These are phyloP conservation scores for Phialophora chinensis DNA, from an alignment of 2,329 filamentous ascomycete genomes.

Conservation along the genomic window DNA sequence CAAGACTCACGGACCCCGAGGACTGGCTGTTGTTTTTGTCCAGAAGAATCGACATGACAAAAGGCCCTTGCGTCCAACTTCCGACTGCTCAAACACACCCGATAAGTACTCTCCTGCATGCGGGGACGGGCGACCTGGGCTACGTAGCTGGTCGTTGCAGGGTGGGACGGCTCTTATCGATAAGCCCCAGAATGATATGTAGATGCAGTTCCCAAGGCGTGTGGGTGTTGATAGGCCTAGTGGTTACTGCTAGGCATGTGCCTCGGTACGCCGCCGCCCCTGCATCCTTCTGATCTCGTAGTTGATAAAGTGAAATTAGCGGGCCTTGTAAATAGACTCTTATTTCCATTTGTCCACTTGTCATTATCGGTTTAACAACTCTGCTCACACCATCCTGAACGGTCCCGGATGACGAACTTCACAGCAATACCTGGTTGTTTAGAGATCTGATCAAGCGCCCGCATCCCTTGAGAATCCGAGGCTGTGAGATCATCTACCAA, in stretches of 20 bases:
- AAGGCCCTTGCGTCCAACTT: background rate
- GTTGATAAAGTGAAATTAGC: background rate
- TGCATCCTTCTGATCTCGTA: background rate
- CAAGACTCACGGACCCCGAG: background rate
- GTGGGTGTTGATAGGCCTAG: background rate
- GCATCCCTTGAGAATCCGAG: background rate
- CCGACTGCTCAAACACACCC: background rate
- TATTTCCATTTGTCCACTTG: background rate
- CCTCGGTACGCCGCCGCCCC: background rate
- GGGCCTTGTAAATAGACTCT: background rate
- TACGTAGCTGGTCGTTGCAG: background rate
- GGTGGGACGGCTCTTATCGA: background rate
- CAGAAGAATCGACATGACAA: background rate
- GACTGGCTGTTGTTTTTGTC: background rate
- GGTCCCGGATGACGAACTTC: background rate
- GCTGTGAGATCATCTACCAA: background rate
- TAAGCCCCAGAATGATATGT: background rate
- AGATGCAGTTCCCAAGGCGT: too few species aligned
- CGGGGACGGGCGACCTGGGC: background rate
- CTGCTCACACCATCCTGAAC: background rate
- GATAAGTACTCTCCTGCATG: background rate
- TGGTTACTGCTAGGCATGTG: background rate
- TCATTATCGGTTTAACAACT: background rate
- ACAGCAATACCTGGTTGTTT: background rate
- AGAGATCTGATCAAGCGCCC: background rate